Evolutionary conservation across 805 yeast genomes (phyloP).

Genomic region (Scheffersomyces spartinae): DNA sequence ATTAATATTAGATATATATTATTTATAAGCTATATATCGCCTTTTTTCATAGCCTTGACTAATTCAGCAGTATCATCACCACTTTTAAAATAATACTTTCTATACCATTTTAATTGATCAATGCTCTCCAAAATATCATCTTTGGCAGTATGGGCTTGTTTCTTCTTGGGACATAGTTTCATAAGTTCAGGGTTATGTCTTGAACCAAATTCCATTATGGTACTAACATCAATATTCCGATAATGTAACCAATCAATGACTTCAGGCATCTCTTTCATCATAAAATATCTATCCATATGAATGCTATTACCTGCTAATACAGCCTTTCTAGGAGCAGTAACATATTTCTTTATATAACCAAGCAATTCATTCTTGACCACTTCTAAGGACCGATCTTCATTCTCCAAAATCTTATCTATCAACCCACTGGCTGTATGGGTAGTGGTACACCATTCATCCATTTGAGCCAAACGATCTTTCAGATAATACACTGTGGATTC

Average conservation of each 20-base stretch:
- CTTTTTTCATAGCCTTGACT: too few relatives aligned
- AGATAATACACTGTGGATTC: constrained; percentile 74
- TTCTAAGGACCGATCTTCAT: constrained; percentile 38
- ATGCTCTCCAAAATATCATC: constrained; percentile 87
- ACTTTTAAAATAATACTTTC: constrained; percentile 45
- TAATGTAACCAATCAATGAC: constrained; percentile 54
- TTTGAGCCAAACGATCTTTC: constrained; percentile 45
- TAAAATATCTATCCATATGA: constrained; percentile 81
- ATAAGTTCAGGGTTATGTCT: constrained; percentile 66
- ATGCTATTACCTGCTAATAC: constrained; percentile 85
- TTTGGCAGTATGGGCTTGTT: constrained; percentile 72
- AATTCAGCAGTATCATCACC: too few relatives aligned
- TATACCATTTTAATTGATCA: constrained; percentile 67
- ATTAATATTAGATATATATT: too few relatives aligned
- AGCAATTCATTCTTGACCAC: constrained; percentile 59
- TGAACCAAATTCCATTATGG: constrained; percentile 66
- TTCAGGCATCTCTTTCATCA: constrained; percentile 74
- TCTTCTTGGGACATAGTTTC: constrained; percentile 48
- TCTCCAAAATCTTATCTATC: constrained; percentile 52
- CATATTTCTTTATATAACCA: constrained; percentile 43
- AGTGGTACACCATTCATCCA: constrained; percentile 82
- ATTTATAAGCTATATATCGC: too few relatives aligned
- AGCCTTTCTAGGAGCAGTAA: constrained; percentile 45
- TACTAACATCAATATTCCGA: constrained; percentile 83
- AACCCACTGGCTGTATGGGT: constrained; percentile 77